phyloP scores from a whole-genome alignment of 805 yeast genomes.

The Ogataea kodamae region DNA sequence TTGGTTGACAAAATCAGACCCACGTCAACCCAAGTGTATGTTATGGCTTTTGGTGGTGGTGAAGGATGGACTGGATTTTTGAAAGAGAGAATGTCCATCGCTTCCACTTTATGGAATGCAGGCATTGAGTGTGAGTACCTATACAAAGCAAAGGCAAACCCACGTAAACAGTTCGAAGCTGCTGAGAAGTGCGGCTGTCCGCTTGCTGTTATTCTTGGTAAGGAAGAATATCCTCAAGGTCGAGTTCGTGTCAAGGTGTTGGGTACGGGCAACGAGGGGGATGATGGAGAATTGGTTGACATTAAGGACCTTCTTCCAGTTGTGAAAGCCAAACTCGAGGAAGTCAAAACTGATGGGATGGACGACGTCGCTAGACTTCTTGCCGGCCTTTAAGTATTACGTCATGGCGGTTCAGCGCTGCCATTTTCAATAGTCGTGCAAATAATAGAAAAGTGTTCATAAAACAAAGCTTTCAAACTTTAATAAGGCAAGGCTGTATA shows the following conservation, averaged over 20 bases:
- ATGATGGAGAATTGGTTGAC: conserved; percentile 78
- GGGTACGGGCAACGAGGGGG: conserved; percentile 76
- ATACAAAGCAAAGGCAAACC: conserved; percentile 90
- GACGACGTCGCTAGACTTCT: conserved; percentile 63
- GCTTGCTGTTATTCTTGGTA: conserved; percentile 88
- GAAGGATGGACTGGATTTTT: conserved; percentile 92
- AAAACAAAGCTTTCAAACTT: conserved; percentile 5
- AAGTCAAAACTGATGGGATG: conserved; percentile 48
- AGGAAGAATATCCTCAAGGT: conserved; percentile 85
- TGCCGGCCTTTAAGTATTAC: conserved; percentile 41
- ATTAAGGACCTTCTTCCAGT: conserved; percentile 55
- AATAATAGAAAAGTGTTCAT: conserved; percentile 5
- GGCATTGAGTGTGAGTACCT: conserved; percentile 90
- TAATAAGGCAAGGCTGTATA: conserved; percentile 7
- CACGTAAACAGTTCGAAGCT: conserved; percentile 94
- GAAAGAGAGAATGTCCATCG: conserved; percentile 84
- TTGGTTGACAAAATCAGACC: conserved; percentile 67
- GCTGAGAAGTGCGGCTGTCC: conserved; percentile 94
- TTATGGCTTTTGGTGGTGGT: conserved; percentile 99
- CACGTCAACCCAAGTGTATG: conserved; percentile 85
- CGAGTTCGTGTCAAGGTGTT: conserved; percentile 80
- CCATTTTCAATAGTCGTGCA: conserved; percentile 4
- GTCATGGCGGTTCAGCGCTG: conserved; percentile 3
- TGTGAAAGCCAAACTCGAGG: conserved; percentile 38
- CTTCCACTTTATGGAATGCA: conserved; percentile 79